Conservation (phyloP, 164 flowering plant species). For the Warburgia ugandensis region DNA sequence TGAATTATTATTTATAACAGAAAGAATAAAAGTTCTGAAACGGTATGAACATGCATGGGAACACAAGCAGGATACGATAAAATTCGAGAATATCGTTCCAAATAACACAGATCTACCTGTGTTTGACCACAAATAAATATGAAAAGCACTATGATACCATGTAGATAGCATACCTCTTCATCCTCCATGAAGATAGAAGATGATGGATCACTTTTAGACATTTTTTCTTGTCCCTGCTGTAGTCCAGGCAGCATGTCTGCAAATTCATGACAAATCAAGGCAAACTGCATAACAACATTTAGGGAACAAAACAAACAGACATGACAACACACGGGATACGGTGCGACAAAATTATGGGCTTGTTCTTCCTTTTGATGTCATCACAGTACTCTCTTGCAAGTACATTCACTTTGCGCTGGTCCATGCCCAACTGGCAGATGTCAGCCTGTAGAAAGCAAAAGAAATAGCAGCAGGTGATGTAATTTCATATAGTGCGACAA, state of each 20-base stretch:
- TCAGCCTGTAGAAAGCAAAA: slow-evolving; percentile 55
- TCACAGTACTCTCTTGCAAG: slow-evolving; percentile 97
- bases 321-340: slow-evolving; percentile 37
- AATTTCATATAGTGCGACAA: neutral
- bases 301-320: neutral
- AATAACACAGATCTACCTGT: too few relatives aligned
- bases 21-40: neutral
- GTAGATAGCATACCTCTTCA: slow-evolving; percentile 58
- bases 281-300: neutral
- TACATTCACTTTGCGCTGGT: slow-evolving; percentile 91
- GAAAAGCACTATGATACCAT: too few relatives aligned
- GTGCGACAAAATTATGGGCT: slow-evolving; percentile 90
- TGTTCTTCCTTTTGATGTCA: slow-evolving; percentile 88
- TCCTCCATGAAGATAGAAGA: slow-evolving; percentile 95
- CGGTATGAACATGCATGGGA: neutral
- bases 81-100: too few relatives aligned
- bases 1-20: neutral
- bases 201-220: slow-evolving; percentile 94
- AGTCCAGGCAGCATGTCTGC: slow-evolving; percentile 88
- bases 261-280: slow-evolving; percentile 11
- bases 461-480: neutral
- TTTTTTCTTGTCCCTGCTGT: slow-evolving; percentile 91
- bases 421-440: slow-evolving; percentile 96
- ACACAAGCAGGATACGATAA: too few relatives aligned
- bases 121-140: neutral